These are phyloP conservation scores for Parasitella parasitica DNA, from an alignment of 371 early-diverging fungal species.

Conservation along the genomic window DNA sequence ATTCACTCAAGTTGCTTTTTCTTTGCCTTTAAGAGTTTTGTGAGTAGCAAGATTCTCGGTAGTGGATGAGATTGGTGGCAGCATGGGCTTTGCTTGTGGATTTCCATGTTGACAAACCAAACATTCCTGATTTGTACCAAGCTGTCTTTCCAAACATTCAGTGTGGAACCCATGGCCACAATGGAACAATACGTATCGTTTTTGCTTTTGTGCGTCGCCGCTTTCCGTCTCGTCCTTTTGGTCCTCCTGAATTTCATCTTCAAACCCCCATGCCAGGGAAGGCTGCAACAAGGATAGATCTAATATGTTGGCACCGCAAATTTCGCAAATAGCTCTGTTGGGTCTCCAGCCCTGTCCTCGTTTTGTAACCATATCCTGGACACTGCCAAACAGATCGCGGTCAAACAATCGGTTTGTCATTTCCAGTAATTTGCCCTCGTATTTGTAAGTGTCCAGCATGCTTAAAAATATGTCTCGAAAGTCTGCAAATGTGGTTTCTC, in stretches of 20 bases:
- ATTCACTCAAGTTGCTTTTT: constrained; percentile 5
- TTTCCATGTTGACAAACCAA: constrained; percentile 28
- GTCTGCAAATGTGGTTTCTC: constrained; percentile 70
- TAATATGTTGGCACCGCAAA: constrained; percentile 54
- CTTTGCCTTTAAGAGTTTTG: constrained; percentile 6
- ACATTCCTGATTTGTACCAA: constrained; percentile 24
- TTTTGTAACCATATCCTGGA: constrained; percentile 57
- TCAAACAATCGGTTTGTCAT: constrained; percentile 76
- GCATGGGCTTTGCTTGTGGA: constrained; percentile 8
- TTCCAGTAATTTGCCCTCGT: constrained; percentile 70
- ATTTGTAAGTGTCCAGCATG: constrained; percentile 76
- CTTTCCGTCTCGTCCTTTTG: neutral
- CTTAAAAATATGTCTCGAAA: constrained; percentile 71
- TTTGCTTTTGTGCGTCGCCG: neutral
- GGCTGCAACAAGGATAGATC: constrained; percentile 44
- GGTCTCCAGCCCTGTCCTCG: constrained; percentile 67
- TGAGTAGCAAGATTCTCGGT: neutral
- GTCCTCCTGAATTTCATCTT: neutral
- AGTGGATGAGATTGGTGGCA: neutral
- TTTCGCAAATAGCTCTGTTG: constrained; percentile 55
- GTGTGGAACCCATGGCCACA: constrained; percentile 66
- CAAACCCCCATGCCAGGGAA: constrained; percentile 33
- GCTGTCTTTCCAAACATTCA: constrained; percentile 49
- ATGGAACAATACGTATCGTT: constrained; percentile 51
- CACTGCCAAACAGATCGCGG: constrained; percentile 60